A percentile compares a stretch with the other conserved stretches of the same genome.
phyloP scores from a whole-genome alignment of 2,329 filamentous ascomycete genomes.

The Talaromyces albobiverticillius region DNA sequence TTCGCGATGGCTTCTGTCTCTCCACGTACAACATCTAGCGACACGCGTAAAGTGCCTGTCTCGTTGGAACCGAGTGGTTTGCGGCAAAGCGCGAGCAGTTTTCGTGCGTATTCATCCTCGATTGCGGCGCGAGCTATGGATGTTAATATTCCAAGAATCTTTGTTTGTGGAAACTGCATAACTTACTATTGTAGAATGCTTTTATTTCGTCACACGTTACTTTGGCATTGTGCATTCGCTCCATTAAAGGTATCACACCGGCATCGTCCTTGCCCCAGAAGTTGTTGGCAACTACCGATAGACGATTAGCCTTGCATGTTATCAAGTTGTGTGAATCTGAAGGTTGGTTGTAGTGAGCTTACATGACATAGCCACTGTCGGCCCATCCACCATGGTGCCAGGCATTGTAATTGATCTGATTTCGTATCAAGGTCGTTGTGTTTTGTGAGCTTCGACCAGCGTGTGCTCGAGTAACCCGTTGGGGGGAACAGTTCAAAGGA shows the following conservation, averaged over 20 bases:
- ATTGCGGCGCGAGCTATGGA: slow-evolving; percentile 76
- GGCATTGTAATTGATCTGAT: slow-evolving; percentile 49
- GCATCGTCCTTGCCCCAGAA: slow-evolving; percentile 99
- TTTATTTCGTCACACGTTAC: slow-evolving; percentile 91
- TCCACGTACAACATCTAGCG: slow-evolving; percentile 80
- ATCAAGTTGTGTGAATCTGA: neutral
- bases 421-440: slow-evolving; percentile 14
- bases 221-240: slow-evolving; percentile 93
- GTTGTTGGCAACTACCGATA: slow-evolving; percentile 82
- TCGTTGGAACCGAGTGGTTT: slow-evolving; percentile 90
- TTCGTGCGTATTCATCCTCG: slow-evolving; percentile 93
- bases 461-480: slow-evolving; percentile 27
- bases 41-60: slow-evolving; percentile 75
- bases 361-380: slow-evolving; percentile 68
- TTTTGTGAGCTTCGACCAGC: slow-evolving; percentile 34
- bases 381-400: slow-evolving; percentile 59
- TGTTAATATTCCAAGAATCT: neutral
- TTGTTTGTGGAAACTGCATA: neutral
- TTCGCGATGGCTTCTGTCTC: slow-evolving; percentile 95
- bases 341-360: slow-evolving; percentile 25
- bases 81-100: slow-evolving; percentile 77
- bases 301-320: slow-evolving; percentile 31
- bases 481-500: neutral
- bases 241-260: slow-evolving; percentile 83
- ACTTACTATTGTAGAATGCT: slow-evolving; percentile 77